Base-by-base conservation (phyloP, 257 asterid genomes). In the Salvia miltiorrhiza region DNA sequence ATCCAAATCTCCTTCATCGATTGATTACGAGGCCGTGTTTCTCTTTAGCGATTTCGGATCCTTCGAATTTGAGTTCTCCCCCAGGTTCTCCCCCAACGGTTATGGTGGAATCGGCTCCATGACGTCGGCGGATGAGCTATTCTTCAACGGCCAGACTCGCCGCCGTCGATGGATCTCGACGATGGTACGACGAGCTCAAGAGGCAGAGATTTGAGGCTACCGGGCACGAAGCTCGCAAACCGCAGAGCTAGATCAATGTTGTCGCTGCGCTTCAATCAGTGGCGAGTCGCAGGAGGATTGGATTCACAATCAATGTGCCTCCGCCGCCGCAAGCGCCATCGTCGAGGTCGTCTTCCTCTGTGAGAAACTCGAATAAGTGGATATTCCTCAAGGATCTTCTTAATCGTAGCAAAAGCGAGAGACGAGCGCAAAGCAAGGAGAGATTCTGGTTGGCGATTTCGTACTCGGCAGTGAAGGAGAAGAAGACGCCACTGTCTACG, bases 281-380 rank as follows among this genome's bases (percentile, higher is more conserved):
- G 53, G 53, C 23, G 7, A 17, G 20, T 37, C 52, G 10, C 53
- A 47, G 13, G 39, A 41, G 47, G 61, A 48, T 70, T 2, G 23
- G 81, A 71, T 10, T 73, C 71, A 74, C n/a, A n/a, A n/a, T n/a
- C 70, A 49, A 21, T 71, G 67, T 43, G 1, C 6, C 26, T 41
- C 17, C 45, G n/a, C 37, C 24, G 55, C 26, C 49, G 6, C n/a
- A n/a, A n/a, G 19, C 49, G 19, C 20, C 49, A 23, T 85, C 90
- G 2, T 85, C 90, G 30, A 77, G 89, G 8, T 81, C 87, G 11
- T 85, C 90, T 3, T 85, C 90, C 1, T 76, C 86, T 0, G 86
- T 88, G 0, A 72, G 90, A 57, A 85, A 80, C 81, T 85, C 90
- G 68, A 85, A 74, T 81, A 85, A 82, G 58, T 85, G 90, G 90